Evolutionary conservation across 768 basidiomycete species (phyloP).

Genomic region (Suillus ampliporus): DNA sequence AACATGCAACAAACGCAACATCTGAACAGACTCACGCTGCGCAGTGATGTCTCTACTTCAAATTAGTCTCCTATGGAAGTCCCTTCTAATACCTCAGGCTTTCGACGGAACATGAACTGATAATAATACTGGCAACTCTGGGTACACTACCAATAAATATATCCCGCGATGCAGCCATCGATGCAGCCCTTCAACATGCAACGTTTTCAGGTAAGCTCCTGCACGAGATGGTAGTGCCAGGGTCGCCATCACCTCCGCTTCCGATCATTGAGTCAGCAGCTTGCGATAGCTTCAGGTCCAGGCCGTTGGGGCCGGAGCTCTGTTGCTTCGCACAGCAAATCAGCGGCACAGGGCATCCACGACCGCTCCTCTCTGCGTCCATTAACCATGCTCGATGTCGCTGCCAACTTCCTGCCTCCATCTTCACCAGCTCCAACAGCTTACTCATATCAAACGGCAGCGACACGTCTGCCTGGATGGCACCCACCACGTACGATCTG

Average conservation of each 20-base stretch:
- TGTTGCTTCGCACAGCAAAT: background rate
- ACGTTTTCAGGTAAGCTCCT: background rate
- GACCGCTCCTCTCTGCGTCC: conserved; percentile 11
- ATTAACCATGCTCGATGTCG: conserved; percentile 46
- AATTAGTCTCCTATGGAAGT: too few relatives aligned
- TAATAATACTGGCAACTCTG: background rate
- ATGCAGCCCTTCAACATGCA: background rate
- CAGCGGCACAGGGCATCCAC: background rate
- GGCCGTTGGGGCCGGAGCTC: background rate
- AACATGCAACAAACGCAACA: too few relatives aligned
- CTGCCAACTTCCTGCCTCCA: conserved; percentile 48
- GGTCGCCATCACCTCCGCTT: background rate
- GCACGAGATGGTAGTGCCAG: background rate
- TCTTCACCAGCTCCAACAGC: conserved; percentile 43
- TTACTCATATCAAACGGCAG: conserved; percentile 42
- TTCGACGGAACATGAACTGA: too few relatives aligned
- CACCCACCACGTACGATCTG: conserved; percentile 51
- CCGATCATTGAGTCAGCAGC: background rate
- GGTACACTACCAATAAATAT: background rate
- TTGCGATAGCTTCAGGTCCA: background rate
- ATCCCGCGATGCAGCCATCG: background rate
- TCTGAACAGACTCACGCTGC: too few relatives aligned
- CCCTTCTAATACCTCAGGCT: too few relatives aligned
- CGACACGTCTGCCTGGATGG: conserved; percentile 44
- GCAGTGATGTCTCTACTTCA: too few relatives aligned